phyloP scores from a whole-genome alignment of 1,284 basidiomycete species.

The Tilletia caries region DNA sequence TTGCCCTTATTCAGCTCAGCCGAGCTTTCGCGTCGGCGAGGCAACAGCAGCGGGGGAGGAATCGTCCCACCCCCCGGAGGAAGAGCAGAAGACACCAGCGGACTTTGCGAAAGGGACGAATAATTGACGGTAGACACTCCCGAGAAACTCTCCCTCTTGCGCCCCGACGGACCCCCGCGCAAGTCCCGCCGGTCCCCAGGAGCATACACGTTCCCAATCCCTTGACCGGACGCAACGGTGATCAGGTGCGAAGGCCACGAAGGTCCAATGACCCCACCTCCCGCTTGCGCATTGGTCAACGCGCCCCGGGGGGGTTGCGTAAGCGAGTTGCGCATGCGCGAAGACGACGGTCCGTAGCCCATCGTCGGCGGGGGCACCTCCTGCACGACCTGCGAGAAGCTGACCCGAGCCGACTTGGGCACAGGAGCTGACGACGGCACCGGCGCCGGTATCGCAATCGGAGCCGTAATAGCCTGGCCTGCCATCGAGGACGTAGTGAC shows the following conservation, averaged over 20 bases:
- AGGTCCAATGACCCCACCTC: no score
- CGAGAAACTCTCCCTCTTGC: not conserved
- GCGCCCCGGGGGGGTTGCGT: not conserved
- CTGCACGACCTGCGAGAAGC: conserved; percentile 2
- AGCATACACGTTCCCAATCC: conserved; percentile 8
- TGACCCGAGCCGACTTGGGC: no score
- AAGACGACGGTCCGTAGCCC: not conserved
- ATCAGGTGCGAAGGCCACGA: not conserved
- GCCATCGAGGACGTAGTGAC: not conserved
- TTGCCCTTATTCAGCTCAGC: not conserved
- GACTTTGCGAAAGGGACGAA: not conserved
- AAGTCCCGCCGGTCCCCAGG: not conserved
- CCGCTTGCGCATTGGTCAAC: no score
- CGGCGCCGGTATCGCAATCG: not conserved
- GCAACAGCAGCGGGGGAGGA: not conserved
- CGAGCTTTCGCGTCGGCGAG: not conserved
- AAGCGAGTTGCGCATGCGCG: not conserved
- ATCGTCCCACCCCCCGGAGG: not conserved
- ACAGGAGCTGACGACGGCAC: no score
- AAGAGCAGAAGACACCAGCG: not conserved
- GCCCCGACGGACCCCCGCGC: not conserved
- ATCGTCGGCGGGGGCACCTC: not conserved
- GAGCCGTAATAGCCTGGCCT: not conserved
- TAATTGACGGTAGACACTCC: not conserved
- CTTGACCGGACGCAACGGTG: not conserved